Conservation (phyloP, 495 filamentous ascomycete genomes). For the Xylaria telfairii region DNA sequence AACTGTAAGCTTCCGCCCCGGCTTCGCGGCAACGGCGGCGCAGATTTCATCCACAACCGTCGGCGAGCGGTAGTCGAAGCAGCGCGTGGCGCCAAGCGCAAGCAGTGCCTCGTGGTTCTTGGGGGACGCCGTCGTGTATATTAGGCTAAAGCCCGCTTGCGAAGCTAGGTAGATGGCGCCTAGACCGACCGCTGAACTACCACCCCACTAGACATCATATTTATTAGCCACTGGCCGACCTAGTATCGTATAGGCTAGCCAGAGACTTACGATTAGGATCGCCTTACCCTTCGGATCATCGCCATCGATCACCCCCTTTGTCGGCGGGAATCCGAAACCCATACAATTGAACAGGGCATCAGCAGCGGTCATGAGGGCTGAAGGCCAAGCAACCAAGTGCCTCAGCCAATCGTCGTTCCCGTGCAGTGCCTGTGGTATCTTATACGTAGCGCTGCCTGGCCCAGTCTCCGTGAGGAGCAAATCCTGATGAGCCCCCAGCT, state of each 20-base stretch:
- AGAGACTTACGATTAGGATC: constrained; percentile 5
- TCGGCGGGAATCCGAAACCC: not conserved
- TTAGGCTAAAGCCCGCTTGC: constrained; percentile 7
- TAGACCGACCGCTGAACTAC: constrained; percentile 1
- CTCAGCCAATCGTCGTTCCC: not conserved
- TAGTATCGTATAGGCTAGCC: not conserved
- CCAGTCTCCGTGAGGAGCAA: not conserved
- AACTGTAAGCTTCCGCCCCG: not conserved
- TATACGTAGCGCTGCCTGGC: not conserved
- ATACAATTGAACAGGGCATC: constrained; percentile 3
- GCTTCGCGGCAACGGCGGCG: constrained; percentile 19
- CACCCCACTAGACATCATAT: not conserved
- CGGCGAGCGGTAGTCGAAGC: constrained; percentile 52
- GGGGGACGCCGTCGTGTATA: constrained; percentile 45
- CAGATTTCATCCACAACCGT: constrained; percentile 47
- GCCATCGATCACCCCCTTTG: not conserved
- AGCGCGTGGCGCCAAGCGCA: constrained; percentile 47
- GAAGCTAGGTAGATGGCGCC: constrained; percentile 11
- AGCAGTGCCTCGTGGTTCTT: constrained; percentile 45
- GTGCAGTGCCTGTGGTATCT: not conserved
- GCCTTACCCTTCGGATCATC: not conserved
- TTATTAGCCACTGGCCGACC: not conserved
- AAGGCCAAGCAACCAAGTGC: constrained; percentile 2
- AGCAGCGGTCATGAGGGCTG: not conserved
- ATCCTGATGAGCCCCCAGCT: constrained; percentile 15